Evolutionary conservation across 2,329 filamentous ascomycete genomes (phyloP).

Genomic region (Aspergillus amoenus): DNA sequence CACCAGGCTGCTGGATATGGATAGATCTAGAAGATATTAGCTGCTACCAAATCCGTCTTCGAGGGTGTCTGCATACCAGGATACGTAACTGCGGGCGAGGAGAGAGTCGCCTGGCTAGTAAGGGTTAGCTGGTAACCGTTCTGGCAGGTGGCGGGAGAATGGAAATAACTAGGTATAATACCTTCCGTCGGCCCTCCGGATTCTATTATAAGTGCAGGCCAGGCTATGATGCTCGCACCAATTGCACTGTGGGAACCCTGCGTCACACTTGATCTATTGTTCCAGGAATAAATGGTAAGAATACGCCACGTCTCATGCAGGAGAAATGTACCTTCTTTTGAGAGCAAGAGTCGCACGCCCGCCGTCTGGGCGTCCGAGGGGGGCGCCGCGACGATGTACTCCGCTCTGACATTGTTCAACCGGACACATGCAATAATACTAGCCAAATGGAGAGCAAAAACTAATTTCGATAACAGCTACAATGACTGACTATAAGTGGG

Average conservation of each 20-base stretch:
- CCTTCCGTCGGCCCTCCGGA: neutral
- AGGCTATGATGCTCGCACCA: slow-evolving; percentile 20
- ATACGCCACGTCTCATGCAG: neutral
- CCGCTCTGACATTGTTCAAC: no score
- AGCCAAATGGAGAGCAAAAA: no score
- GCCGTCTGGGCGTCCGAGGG: neutral
- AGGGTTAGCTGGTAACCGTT: no score
- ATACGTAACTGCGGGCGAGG: no score
- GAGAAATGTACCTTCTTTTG: neutral
- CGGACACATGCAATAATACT: neutral
- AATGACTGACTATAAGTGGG: no score
- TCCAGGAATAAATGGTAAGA: no score
- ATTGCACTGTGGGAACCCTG: slow-evolving; percentile 15
- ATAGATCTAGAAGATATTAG: neutral
- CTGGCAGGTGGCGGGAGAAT: no score
- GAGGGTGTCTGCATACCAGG: no score
- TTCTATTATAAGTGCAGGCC: slow-evolving; percentile 14
- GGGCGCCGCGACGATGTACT: no score
- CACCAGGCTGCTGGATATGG: neutral
- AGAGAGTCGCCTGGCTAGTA: no score
- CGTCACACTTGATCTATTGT: slow-evolving; percentile 18
- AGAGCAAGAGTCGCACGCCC: neutral
- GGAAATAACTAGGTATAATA: no score
- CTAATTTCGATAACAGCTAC: no score
- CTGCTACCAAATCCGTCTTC: neutral